Percentiles rank a stretch among this genome's conserved stretches.
Conservation (phyloP, 768 basidiomycete genomes). For the Rhodosporidiobolus sp. region DNA sequence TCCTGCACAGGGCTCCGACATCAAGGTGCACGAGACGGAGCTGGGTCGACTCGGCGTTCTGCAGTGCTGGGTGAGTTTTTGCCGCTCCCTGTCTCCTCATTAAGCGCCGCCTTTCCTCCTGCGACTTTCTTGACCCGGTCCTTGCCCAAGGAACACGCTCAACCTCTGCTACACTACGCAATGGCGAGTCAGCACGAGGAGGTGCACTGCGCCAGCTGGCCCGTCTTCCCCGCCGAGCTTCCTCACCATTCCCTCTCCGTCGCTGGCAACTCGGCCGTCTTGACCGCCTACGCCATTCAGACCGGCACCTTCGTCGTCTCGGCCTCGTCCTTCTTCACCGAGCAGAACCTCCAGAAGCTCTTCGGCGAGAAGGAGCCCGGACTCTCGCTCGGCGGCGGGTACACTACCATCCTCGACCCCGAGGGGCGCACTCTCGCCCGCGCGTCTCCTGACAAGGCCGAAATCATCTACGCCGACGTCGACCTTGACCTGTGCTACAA, state of each 20-base stretch:
- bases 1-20: background rate
- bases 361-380: background rate
- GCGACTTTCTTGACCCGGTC: too few relatives aligned
- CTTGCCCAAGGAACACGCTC: slow-evolving; percentile 3
- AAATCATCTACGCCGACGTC: slow-evolving; percentile 3
- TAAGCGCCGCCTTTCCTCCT: too few relatives aligned
- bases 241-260: background rate
- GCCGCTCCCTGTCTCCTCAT: background rate
- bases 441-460: background rate
- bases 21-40: slow-evolving; percentile 3
- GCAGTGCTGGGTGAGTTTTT: background rate
- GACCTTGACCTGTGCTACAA: slow-evolving; percentile 1
- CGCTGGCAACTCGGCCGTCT: background rate
- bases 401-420: background rate
- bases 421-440: background rate
- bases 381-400: background rate
- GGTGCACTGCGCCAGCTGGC: slow-evolving; percentile 4
- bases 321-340: background rate
- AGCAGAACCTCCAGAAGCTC: background rate
- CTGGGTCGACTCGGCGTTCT: background rate
- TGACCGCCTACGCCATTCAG: slow-evolving; percentile 1
- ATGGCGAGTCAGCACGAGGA: background rate
- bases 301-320: background rate
- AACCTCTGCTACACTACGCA: background rate
- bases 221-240: slow-evolving; percentile 1